Evolutionary conservation across 2,329 filamentous ascomycete species (phyloP), one percentile per base, ranked within the genome.

Genomic region (Nemania sp.): DNA sequence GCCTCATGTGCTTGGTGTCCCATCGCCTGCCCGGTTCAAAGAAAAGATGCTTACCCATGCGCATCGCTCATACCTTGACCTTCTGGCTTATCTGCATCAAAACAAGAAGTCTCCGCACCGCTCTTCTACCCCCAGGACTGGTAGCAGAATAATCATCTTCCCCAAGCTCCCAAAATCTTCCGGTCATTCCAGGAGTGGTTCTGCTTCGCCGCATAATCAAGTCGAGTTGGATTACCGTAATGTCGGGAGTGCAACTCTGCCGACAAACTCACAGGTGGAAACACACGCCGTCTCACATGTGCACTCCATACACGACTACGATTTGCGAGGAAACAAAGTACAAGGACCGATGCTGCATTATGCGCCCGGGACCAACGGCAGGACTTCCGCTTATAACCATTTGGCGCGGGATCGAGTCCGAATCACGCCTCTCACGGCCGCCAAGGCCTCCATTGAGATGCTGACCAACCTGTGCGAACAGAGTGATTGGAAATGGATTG

Each of bases 401-500:
- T 55, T 66, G 32, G 57, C 67, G 17, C 69, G 68, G 25, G 67
- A 65, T 9, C 65, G 65, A 32, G 50, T 62, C 67, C 34, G 69
- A 70, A 37, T 72, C 11, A 80, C 81, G 1, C 79, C 82, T 3
- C 71, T 83, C 20, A 74, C 80, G 56, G 84, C 82, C 65, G 91
- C 91, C 9, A 83, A 81, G 48, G 80, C 83, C 6, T 90, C 90
- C 2, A 76, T 96, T 18, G 85, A 90, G 39, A 85, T 92, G 69
- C 80, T 97, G 18, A 87, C 86, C 15, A 85, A 81, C 65, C 77
- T 96, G 6, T 96, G 92, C 72, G 87, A 90, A 69, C 89, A 94
- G 73, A 91, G 89, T 69, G 83, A 83, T 10, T 95, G 91, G 90
- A 85, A 87, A 68, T 99, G 95, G 95, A 84, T 92, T 54, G 94